phyloP scores from a whole-genome alignment of 2,329 filamentous ascomycete species.

The Leptosphaerulina australis region DNA sequence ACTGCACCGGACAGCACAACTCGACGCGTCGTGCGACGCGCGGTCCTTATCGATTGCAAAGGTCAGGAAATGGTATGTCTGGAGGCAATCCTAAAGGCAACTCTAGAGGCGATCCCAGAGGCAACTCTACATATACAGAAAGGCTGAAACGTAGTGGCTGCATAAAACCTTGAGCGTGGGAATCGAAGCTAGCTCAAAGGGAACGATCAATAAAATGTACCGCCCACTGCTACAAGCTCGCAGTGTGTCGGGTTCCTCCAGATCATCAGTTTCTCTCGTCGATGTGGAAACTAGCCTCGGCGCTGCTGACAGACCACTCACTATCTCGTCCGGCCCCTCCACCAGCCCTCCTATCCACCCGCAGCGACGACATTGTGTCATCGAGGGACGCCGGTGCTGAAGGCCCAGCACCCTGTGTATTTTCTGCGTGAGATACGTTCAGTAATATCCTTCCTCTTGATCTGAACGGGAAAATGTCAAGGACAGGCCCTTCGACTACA shows the following conservation, averaged over 20 bases:
- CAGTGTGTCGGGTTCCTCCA: too few species aligned
- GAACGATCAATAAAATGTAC: too few species aligned
- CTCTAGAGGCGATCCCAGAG: too few species aligned
- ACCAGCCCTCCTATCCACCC: background rate
- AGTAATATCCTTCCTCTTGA: background rate
- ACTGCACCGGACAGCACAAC: background rate
- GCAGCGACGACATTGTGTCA: background rate
- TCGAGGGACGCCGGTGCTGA: background rate
- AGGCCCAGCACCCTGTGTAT: too few species aligned
- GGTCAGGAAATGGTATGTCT: too few species aligned
- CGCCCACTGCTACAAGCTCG: too few species aligned
- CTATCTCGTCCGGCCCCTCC: background rate
- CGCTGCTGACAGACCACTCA: background rate
- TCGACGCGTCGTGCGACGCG: background rate
- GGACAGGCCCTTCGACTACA: background rate
- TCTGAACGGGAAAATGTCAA: background rate
- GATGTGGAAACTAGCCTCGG: background rate
- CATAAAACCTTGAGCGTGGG: too few species aligned
- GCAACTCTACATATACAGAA: too few species aligned
- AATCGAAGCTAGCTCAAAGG: too few species aligned
- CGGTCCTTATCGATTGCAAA: background rate
- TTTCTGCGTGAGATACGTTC: background rate
- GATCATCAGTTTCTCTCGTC: background rate
- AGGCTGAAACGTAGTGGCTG: too few species aligned
- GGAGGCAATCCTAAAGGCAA: too few species aligned